These are phyloP conservation scores for Ascochyta clinopodiicola DNA, from an alignment of 2,329 filamentous ascomycete species.

Conservation along the genomic window DNA sequence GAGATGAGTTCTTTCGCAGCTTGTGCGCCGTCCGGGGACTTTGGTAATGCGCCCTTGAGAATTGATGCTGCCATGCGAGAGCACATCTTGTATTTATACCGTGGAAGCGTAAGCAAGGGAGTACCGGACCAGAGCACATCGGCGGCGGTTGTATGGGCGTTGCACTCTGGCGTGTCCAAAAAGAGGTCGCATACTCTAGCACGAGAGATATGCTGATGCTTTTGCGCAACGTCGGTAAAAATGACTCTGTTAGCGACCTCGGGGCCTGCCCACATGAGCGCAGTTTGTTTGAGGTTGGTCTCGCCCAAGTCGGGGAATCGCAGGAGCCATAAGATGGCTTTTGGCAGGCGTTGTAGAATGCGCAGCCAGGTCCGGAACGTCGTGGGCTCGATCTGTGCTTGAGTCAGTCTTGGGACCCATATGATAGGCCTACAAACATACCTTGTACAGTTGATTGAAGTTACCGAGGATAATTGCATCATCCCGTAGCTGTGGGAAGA, in stretches of 20 bases:
- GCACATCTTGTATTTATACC: constrained; percentile 98
- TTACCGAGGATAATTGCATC: constrained; percentile 92
- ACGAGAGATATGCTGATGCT: constrained; percentile 89
- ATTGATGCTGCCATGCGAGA: constrained; percentile 97
- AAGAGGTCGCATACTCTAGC: constrained; percentile 94
- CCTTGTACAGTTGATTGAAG: constrained; percentile 99
- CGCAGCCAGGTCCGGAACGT: constrained; percentile 96
- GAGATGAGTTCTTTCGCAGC: constrained; percentile 81
- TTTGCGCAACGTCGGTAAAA: constrained; percentile 96
- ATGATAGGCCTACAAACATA: constrained; percentile 48
- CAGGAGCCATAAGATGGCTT: constrained; percentile 92
- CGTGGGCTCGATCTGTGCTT: constrained; percentile 84
- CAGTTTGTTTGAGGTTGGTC: constrained; percentile 80
- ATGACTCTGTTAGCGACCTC: constrained; percentile 86
- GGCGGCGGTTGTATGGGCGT: constrained; percentile 95
- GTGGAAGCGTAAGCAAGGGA: constrained; percentile 84
- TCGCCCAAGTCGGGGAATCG: constrained; percentile 95
- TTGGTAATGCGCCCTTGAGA: constrained; percentile 84
- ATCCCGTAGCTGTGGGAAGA: constrained; percentile 84
- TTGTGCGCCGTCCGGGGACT: constrained; percentile 67
- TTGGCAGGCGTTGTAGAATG: constrained; percentile 83
- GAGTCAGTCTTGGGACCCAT: constrained; percentile 20
- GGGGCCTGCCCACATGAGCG: constrained; percentile 80
- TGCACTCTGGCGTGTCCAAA: constrained; percentile 96
- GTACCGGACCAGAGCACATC: constrained; percentile 97